Evolutionary conservation across 805 yeast genomes (phyloP).

Genomic region (Tetrapisispora phaffii): DNA sequence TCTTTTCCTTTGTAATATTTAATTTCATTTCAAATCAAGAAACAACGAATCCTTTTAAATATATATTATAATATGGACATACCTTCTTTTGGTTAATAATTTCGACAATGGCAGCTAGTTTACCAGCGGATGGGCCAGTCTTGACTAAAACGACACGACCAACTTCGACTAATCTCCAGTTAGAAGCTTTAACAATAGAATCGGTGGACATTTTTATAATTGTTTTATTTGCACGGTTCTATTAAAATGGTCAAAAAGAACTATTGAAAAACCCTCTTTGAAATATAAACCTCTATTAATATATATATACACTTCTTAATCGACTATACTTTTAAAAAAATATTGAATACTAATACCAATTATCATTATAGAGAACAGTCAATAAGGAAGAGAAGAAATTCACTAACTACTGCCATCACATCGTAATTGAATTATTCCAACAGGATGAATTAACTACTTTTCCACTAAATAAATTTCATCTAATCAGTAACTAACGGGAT

Average conservation of each 20-base stretch:
- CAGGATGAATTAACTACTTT: too few relatives aligned
- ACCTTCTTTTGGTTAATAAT: slow-evolving; percentile 99
- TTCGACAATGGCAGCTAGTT: slow-evolving; percentile 96
- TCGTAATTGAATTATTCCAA: too few relatives aligned
- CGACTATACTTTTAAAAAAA: too few relatives aligned
- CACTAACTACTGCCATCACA: too few relatives aligned
- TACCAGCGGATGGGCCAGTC: slow-evolving; percentile 62
- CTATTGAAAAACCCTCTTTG: background rate
- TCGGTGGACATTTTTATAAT: slow-evolving; percentile 47
- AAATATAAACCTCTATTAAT: background rate
- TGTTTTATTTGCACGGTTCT: slow-evolving; percentile 6
- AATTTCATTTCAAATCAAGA: background rate
- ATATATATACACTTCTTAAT: background rate
- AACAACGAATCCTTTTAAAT: background rate
- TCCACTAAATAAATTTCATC: too few relatives aligned
- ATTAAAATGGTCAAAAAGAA: background rate
- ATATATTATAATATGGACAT: slow-evolving; percentile 36
- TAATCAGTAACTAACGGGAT: too few relatives aligned
- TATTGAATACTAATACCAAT: too few relatives aligned
- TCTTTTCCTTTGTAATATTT: background rate
- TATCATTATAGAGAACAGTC: too few relatives aligned
- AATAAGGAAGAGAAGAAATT: too few relatives aligned
- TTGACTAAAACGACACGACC: slow-evolving; percentile 95
- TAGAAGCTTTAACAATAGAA: slow-evolving; percentile 84
- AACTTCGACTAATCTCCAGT: slow-evolving; percentile 99